phyloP scores from a whole-genome alignment of 768 basidiomycete genomes.

The Amanita muscaria region DNA sequence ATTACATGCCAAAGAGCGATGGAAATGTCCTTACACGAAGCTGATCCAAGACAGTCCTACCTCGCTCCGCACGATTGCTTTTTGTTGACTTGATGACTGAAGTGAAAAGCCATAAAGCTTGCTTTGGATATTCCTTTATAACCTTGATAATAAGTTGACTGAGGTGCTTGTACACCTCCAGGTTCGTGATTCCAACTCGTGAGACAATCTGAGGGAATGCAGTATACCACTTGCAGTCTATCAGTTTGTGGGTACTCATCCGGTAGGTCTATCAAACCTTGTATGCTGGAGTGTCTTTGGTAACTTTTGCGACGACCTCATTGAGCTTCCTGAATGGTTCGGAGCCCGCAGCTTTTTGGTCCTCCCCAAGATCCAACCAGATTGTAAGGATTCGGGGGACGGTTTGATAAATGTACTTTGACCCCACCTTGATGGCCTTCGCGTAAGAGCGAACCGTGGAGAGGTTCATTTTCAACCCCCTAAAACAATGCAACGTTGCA shows the following conservation, averaged over 20 bases:
- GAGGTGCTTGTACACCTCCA: slow-evolving; percentile 50
- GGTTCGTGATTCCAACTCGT: slow-evolving; percentile 71
- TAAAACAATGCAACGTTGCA: slow-evolving; percentile 17
- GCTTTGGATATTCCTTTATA: slow-evolving; percentile 78
- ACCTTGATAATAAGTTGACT: slow-evolving; percentile 61
- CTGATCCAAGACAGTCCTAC: slow-evolving; percentile 45
- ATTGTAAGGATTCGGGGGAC: slow-evolving; percentile 90
- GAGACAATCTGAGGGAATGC: slow-evolving; percentile 97
- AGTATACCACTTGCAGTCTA: slow-evolving; percentile 82
- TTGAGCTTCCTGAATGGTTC: slow-evolving; percentile 50
- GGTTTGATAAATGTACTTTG: slow-evolving; percentile 95
- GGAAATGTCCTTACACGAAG: slow-evolving; percentile 42
- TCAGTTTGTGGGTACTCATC: slow-evolving; percentile 5
- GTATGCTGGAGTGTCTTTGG: slow-evolving; percentile 61
- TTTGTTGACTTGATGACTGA: slow-evolving; percentile 84
- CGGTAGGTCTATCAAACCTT: slow-evolving; percentile 41
- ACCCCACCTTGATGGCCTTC: slow-evolving; percentile 68
- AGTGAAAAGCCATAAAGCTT: slow-evolving; percentile 88
- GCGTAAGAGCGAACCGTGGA: slow-evolving; percentile 60
- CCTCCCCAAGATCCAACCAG: slow-evolving; percentile 89
- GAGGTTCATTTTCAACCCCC: slow-evolving; percentile 55
- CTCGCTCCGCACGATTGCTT: slow-evolving; percentile 47
- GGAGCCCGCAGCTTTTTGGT: slow-evolving; percentile 20
- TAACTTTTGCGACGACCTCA: slow-evolving; percentile 41
- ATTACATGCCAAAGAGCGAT: neutral